Conservation (phyloP, 1,284 basidiomycete species). For the Trichosporon coremiiforme region DNA sequence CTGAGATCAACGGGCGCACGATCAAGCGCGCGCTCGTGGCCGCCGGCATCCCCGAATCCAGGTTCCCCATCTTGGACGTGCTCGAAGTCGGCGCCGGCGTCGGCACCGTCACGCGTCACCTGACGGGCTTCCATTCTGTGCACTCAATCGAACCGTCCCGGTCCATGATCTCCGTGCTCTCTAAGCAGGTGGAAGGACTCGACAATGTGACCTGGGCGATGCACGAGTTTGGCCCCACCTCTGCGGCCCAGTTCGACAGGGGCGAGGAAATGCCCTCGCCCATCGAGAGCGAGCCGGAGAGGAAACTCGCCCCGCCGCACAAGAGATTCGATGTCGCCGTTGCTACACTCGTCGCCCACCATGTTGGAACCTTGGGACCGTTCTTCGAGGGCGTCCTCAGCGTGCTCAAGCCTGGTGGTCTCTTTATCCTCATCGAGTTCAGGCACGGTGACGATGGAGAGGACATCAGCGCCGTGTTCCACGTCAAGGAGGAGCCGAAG, state of each 20-base stretch:
- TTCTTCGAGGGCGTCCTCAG: slow-evolving; percentile 38
- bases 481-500: slow-evolving; percentile 17
- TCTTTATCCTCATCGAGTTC: slow-evolving; percentile 45
- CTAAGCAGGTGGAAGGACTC: slow-evolving; percentile 19
- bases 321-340: slow-evolving; percentile 40
- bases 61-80: slow-evolving; percentile 31
- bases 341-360: slow-evolving; percentile 46
- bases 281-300: slow-evolving; percentile 25
- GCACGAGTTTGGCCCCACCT: slow-evolving; percentile 33
- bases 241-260: slow-evolving; percentile 24
- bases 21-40: slow-evolving; percentile 32
- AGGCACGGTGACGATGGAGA: slow-evolving; percentile 20
- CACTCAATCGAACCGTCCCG: slow-evolving; percentile 45
- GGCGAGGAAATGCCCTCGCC: slow-evolving; percentile 32
- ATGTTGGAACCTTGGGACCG: slow-evolving; percentile 39
- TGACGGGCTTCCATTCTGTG: slow-evolving; percentile 37
- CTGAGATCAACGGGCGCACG: slow-evolving; percentile 22
- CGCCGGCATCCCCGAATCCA: slow-evolving; percentile 25
- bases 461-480: slow-evolving; percentile 19
- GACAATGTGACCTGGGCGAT: slow-evolving; percentile 30
- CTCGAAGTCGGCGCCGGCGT: slow-evolving; percentile 48
- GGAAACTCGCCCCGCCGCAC: slow-evolving; percentile 32
- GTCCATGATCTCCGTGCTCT: slow-evolving; percentile 41
- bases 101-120: slow-evolving; percentile 43
- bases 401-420: slow-evolving; percentile 38